phyloP scores from a whole-genome alignment of 345 rosid genomes.

The Acer negundo region DNA sequence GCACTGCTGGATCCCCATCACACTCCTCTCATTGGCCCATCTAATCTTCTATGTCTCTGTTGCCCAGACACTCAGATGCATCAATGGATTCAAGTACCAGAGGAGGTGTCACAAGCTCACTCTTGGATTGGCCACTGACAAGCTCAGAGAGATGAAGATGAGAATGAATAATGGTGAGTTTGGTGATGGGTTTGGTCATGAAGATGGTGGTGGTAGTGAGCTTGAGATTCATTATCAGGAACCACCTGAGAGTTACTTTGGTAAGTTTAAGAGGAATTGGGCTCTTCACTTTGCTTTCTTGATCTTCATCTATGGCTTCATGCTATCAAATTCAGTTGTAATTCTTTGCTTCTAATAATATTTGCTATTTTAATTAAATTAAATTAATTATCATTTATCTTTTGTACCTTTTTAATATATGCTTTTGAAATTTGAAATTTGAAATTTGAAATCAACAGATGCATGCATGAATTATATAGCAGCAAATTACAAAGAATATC shows the following conservation, averaged over 20 bases:
- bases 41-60: slow-evolving; percentile 91
- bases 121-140: slow-evolving; percentile 85
- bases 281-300: slow-evolving; percentile 90
- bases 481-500: too few species aligned
- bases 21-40: slow-evolving; percentile 78
- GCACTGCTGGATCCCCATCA: slow-evolving; percentile 87
- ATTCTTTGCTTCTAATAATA: slow-evolving; percentile 66
- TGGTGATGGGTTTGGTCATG: slow-evolving; percentile 42
- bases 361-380: too few species aligned
- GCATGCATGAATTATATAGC: too few species aligned
- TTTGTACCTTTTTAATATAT: too few species aligned
- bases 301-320: slow-evolving; percentile 74
- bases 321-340: slow-evolving; percentile 81
- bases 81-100: slow-evolving; percentile 98
- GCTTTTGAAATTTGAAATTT: too few species aligned
- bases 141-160: slow-evolving; percentile 76
- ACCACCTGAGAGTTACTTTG: slow-evolving; percentile 90
- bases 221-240: slow-evolving; percentile 96
- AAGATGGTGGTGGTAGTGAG: slow-evolving; percentile 48
- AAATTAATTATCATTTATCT: too few species aligned
- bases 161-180: slow-evolving; percentile 48
- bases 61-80: slow-evolving; percentile 89
- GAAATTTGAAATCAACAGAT: too few species aligned
- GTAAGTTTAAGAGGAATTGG: slow-evolving; percentile 97
- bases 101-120: slow-evolving; percentile 98